Percentiles rank a stretch among this genome's conserved stretches.
phyloP scores from a whole-genome alignment of 2,329 filamentous ascomycete species.

The Triangularia setosa region DNA sequence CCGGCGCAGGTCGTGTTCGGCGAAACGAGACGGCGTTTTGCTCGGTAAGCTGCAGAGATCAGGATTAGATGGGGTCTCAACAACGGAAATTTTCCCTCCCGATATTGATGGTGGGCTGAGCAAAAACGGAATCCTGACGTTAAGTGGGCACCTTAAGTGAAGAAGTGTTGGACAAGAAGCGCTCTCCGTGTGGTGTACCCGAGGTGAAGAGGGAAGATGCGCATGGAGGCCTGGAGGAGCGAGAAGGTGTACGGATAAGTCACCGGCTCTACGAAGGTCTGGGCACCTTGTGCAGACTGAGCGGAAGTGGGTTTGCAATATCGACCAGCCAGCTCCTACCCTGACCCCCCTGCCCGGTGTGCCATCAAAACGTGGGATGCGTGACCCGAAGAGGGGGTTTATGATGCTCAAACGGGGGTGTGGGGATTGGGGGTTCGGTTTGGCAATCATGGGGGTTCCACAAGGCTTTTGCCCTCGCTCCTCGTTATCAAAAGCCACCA shows the following conservation, averaged over 20 bases:
- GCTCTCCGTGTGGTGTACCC: constrained; percentile 1
- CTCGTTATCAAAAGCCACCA: constrained; percentile 9
- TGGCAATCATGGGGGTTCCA: constrained; percentile 22
- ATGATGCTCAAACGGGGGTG: constrained; percentile 23
- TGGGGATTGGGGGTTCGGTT: constrained; percentile 17
- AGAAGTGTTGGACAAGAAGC: background rate
- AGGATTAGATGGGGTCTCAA: constrained; percentile 15
- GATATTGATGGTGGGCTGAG: background rate
- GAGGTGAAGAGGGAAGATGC: background rate
- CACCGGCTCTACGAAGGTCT: constrained; percentile 32
- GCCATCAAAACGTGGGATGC: constrained; percentile 26
- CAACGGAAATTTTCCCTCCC: background rate
- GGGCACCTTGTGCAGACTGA: constrained; percentile 25
- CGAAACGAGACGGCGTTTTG: constrained; percentile 14
- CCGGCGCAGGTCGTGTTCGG: constrained; percentile 8
- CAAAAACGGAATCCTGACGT: constrained; percentile 8
- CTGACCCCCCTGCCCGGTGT: constrained; percentile 19
- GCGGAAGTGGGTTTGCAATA: constrained; percentile 21
- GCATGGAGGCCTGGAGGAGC: constrained; percentile 5
- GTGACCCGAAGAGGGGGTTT: constrained; percentile 20
- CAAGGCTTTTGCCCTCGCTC: constrained; percentile 5
- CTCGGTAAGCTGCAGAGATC: constrained; percentile 13
- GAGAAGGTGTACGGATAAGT: constrained; percentile 28
- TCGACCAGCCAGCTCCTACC: constrained; percentile 15
- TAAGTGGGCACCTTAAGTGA: too few species aligned